These are phyloP conservation scores for Globisporangium abappressorium DNA, from an alignment of 352 stramenopile genomes.

Conservation along the genomic window DNA sequence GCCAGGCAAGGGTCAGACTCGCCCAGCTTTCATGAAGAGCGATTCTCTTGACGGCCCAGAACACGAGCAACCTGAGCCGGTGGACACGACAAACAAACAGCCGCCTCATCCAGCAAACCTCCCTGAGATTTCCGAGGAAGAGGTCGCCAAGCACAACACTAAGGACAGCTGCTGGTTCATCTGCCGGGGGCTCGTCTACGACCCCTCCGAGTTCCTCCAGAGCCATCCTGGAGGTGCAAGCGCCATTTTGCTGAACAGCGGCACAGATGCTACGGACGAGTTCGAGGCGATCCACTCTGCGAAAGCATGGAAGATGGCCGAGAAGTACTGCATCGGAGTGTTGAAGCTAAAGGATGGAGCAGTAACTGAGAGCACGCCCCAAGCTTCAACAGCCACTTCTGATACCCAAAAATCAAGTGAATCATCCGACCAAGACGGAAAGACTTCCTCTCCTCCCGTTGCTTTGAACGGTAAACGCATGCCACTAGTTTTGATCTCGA, in stretches of 20 bases:
- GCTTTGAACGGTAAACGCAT: constrained; percentile 22
- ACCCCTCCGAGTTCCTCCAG: constrained; percentile 90
- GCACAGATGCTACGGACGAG: constrained; percentile 90
- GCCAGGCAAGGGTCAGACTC: constrained; percentile 5
- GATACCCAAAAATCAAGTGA: background rate
- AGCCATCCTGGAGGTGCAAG: constrained; percentile 80
- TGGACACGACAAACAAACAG: background rate
- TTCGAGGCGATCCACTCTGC: constrained; percentile 92
- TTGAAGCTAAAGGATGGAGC: constrained; percentile 14
- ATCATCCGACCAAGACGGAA: background rate
- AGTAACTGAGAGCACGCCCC: background rate
- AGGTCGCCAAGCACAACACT: constrained; percentile 89
- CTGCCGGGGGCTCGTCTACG: constrained; percentile 92
- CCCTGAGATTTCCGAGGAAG: constrained; percentile 33
- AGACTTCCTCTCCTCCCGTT: background rate
- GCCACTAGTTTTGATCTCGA: constrained; percentile 43
- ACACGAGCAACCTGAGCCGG: constrained; percentile 3
- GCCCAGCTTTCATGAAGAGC: background rate
- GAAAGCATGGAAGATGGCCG: constrained; percentile 89
- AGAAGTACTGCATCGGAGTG: constrained; percentile 90
- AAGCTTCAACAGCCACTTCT: background rate
- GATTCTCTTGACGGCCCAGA: background rate
- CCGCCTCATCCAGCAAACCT: constrained; percentile 17
- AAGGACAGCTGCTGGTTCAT: constrained; percentile 92
- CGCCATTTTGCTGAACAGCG: constrained; percentile 79